phyloP scores from a whole-genome alignment of 441 rosid genomes.

The Arabidopsis lyrata region DNA sequence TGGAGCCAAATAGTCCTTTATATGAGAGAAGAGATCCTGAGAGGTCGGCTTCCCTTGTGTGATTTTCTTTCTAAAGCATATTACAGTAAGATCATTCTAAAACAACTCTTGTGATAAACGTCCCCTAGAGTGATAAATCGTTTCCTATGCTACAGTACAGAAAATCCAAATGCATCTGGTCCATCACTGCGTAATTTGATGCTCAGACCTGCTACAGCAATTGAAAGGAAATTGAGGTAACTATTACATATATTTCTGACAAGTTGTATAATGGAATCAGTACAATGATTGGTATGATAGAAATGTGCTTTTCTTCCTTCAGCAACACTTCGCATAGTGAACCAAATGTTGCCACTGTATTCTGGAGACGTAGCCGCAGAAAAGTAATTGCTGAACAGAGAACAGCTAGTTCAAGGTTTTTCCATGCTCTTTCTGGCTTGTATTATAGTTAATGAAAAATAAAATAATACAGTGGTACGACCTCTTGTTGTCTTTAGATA shows the following conservation, averaged over 20 bases:
- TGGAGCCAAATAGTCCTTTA: constrained; percentile 99
- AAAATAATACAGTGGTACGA: background rate
- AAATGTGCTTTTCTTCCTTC: constrained; percentile 39
- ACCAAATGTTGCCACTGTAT: constrained; percentile 86
- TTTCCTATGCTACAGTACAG: constrained; percentile 66
- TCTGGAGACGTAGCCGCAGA: constrained; percentile 96
- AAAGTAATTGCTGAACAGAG: constrained; percentile 98
- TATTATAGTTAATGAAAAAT: background rate
- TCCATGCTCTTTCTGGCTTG: constrained; percentile 41
- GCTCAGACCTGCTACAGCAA: constrained; percentile 61
- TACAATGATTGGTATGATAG: constrained; percentile 25
- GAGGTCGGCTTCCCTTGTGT: constrained; percentile 58
- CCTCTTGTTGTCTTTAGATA: background rate
- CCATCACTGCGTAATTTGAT: constrained; percentile 76
- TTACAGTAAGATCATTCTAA: constrained; percentile 12
- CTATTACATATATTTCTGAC: constrained; percentile 20
- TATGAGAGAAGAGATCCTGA: constrained; percentile 90
- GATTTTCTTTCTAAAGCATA: constrained; percentile 30
- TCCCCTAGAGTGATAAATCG: constrained; percentile 32
- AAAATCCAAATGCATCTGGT: constrained; percentile 75
- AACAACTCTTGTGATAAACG: constrained; percentile 20
- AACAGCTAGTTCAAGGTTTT: constrained; percentile 98
- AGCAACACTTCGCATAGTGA: constrained; percentile 93
- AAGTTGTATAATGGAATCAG: constrained; percentile 22
- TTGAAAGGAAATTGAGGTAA: constrained; percentile 83